phyloP scores from a whole-genome alignment of 768 basidiomycete genomes.

The Roridomyces roridus region DNA sequence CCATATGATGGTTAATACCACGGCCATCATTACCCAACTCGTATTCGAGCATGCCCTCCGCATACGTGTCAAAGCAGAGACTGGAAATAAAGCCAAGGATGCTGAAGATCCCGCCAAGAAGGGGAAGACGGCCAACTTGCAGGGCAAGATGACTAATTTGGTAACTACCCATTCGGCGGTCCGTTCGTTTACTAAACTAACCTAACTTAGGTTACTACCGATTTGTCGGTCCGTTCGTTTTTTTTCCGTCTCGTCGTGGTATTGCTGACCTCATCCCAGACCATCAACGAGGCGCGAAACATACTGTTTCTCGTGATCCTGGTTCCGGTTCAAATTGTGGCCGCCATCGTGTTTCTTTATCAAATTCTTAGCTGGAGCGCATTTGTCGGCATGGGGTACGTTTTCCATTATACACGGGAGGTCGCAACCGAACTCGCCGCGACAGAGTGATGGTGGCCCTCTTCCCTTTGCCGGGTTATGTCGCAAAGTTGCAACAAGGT shows the following conservation, averaged over 20 bases:
- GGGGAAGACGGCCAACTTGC: constrained; percentile 46
- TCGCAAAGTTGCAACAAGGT: constrained; percentile 53
- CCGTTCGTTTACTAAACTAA: no score
- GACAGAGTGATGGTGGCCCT: constrained; percentile 26
- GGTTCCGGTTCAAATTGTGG: constrained; percentile 44
- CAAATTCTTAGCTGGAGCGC: constrained; percentile 58
- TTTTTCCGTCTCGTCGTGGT: no score
- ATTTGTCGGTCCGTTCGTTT: constrained; percentile 30
- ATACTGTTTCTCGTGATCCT: not conserved
- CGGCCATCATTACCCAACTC: constrained; percentile 49
- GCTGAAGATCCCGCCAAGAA: not conserved
- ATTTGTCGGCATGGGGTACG: constrained; percentile 55
- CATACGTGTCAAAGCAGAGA: constrained; percentile 62
- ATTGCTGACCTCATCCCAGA: not conserved
- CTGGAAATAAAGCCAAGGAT: not conserved
- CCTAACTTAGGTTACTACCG: constrained; percentile 71
- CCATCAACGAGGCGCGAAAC: constrained; percentile 3
- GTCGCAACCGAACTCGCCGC: constrained; percentile 45
- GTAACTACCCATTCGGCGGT: constrained; percentile 60
- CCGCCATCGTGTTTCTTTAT: constrained; percentile 50
- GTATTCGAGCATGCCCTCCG: constrained; percentile 58
- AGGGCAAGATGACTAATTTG: constrained; percentile 79
- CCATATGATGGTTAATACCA: constrained; percentile 50
- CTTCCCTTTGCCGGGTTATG: constrained; percentile 64
- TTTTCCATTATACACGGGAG: no score